A percentile compares a stretch with the other conserved stretches of the same genome.
These are phyloP conservation scores for Venturia effusa DNA, from an alignment of 2,329 filamentous ascomycete genomes.

Conservation along the genomic window DNA sequence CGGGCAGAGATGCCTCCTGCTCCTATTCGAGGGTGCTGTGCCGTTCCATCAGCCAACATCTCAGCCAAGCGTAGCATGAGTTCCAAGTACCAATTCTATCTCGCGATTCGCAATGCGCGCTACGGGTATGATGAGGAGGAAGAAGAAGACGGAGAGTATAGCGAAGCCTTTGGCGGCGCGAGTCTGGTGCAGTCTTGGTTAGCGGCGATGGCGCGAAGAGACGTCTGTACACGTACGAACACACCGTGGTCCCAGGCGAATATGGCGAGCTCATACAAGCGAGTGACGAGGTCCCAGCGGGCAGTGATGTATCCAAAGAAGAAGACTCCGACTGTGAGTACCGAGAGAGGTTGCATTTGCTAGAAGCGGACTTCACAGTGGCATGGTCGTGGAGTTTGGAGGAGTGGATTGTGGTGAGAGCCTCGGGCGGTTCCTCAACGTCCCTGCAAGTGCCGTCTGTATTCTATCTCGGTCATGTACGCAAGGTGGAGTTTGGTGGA, in stretches of 20 bases:
- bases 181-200: conserved; percentile 41
- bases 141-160: conserved; percentile 73
- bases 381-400: neutral
- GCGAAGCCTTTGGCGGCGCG: conserved; percentile 79
- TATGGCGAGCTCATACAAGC: conserved; percentile 90
- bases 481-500: no score
- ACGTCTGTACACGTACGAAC: conserved; percentile 52
- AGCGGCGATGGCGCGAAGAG: neutral
- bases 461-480: no score
- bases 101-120: conserved; percentile 73
- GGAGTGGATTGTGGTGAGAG: neutral
- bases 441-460: no score
- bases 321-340: conserved; percentile 94
- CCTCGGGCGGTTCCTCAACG: no score
- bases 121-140: conserved; percentile 73
- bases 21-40: conserved; percentile 69
- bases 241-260: conserved; percentile 99
- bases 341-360: conserved; percentile 90
- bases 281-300: conserved; percentile 95
- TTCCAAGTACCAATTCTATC: conserved; percentile 52
- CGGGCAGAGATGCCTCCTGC: conserved; percentile 80
- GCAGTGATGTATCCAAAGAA: conserved; percentile 99
- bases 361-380: neutral
- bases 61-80: neutral
- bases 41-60: neutral